Base-by-base conservation (phyloP, 257 asterid genomes). In the Buddleja alternifolia region DNA sequence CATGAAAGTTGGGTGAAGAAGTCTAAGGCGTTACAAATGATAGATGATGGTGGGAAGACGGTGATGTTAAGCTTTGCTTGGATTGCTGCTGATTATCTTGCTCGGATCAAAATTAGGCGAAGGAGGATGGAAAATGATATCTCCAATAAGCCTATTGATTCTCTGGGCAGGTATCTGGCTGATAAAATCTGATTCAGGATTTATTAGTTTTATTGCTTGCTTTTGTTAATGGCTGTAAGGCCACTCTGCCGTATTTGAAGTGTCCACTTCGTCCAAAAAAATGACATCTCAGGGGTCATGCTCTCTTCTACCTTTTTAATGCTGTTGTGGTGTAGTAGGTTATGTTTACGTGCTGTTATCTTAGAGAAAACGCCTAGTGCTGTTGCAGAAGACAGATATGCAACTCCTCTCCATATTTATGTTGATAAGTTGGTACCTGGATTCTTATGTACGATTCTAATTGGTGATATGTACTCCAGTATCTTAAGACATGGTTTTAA, bases 71-170 rank as follows among this genome's bases (percentile, higher is more conserved):
- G 99, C 77, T 94, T 94, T 73, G 82, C 96, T 9, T 91, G 99
- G 99, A 91, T 91, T 63, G 96, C 97, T n/a, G 90, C 90, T 54
- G 97, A 94, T 80, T 89, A 89, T 63, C 84, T 91, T 44, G 92
- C 96, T 37, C 83, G 90, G 73, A 89, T 89, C 51, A 91, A 94
- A 69, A 80, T 91, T 20, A 83, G 80, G 79, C 20, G 34, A 20
- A 71, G 88, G 73, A 83, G 63, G 80, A 56, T 47, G 42, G 72
- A 53, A 25, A 83, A 77, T 17, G 15, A 25, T 1, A 66, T 78
- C 71, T 83, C 95, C 21, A 16, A 15, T 14, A 80, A 86, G 75
- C 96, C 95, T 24, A 80, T 90, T 2, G 84, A 88, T 82, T 76
- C 88, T 60, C 85, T 94, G 65, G 76, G 91, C 24, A 86, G 84